A percentile compares a stretch with the other conserved stretches of the same genome.
Evolutionary conservation across 805 yeast genomes (phyloP).

Genomic region (Metschnikowia bowlesiae): DNA sequence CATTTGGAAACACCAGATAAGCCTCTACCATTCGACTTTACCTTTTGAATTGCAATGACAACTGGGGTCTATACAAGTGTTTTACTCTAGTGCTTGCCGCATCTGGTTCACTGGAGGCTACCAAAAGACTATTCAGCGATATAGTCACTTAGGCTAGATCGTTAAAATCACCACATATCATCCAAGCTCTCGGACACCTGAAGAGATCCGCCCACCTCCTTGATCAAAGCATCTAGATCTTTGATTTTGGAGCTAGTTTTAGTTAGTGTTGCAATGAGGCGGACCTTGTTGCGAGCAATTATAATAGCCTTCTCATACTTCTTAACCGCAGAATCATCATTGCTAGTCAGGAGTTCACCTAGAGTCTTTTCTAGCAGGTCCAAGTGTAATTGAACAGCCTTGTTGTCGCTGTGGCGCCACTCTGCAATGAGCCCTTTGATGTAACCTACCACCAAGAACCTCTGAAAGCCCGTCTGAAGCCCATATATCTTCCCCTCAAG

Average conservation of each 20-base stretch:
- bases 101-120: too few species aligned
- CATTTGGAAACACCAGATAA: conserved; percentile 32
- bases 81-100: too few species aligned
- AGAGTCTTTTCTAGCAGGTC: conserved; percentile 26
- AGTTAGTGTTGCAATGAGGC: conserved; percentile 41
- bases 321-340: conserved; percentile 54
- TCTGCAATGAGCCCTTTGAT: conserved; percentile 46
- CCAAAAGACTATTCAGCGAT: background rate
- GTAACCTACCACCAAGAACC: conserved; percentile 67
- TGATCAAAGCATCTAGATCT: conserved; percentile 28
- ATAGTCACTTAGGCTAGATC: background rate
- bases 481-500: conserved; percentile 85
- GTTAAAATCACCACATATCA: conserved; percentile 37
- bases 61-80: background rate
- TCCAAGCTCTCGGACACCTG: conserved; percentile 35
- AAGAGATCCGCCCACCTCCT: conserved; percentile 36
- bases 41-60: conserved; percentile 12
- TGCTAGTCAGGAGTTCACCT: conserved; percentile 21
- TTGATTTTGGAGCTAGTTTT: conserved; percentile 28
- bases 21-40: conserved; percentile 39
- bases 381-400: conserved; percentile 21
- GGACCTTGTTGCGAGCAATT: conserved; percentile 58
- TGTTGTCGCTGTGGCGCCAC: conserved; percentile 23
- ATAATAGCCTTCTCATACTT: conserved; percentile 47
- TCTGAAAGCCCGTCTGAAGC: conserved; percentile 69